Base-by-base conservation (phyloP, 2,329 filamentous ascomycete species). In the Mollisia scopiformis region DNA sequence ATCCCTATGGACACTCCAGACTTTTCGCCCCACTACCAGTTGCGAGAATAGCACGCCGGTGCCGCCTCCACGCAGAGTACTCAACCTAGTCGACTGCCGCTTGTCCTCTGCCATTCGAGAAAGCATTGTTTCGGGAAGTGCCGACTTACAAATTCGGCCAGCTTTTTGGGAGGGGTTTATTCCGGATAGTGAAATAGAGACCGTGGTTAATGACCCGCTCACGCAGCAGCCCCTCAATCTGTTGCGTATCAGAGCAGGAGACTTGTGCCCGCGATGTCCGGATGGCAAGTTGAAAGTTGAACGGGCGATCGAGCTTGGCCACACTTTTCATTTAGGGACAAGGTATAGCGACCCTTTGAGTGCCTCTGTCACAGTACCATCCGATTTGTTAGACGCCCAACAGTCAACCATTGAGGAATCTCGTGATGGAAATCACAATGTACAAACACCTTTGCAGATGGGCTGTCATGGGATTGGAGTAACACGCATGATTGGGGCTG, bases 381-480 rank as follows among this genome's bases (percentile, higher is more conserved):
- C 55, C 28, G 61, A 68, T 16, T 69, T 63, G 23, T 71, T 74
- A 39, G 41, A 63, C 30, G 66, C 56, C 35, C 13, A 52, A 19
- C 30, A 58, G n/a, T n/a, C 46, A 53, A 57, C 58, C 28, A 47
- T 27, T 35, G 49, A 55, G n/a, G n/a, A 43, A 27, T 27, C 43
- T 47, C 43, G 16, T n/a, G 3, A 27, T 6, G 16, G 13, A 16
- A 35, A 14, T 54, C 54, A 11, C 16, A n/a, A 25, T 52, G 62
- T 57, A n/a, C 60, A 67, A 41, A 80, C 86, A 0, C 81, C 87
- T 0, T 83, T 97, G 71, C 87, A 96, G 66, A 99, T 99, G 95
- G 95, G 95, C 58, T 99, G 95, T 74, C 92, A 97, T 72, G 95
- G 95, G 0, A 96, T 99, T 63, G 95, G 95, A 1, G 87, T 99